Evolutionary conservation across 2,329 filamentous ascomycete genomes (phyloP).

Genomic region (Ophiosphaerella korrae): DNA sequence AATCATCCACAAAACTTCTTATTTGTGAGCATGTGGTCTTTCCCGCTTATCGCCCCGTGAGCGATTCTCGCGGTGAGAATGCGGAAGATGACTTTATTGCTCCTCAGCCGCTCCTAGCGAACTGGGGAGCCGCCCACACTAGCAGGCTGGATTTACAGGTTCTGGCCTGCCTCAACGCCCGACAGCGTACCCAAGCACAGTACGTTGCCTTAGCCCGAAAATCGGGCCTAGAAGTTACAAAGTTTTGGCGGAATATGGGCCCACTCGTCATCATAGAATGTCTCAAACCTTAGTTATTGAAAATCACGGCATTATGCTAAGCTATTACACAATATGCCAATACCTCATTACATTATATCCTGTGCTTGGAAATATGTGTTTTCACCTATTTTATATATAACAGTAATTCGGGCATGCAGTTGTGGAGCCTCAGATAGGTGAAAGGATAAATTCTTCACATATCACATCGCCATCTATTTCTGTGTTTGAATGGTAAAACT

Average conservation of each 20-base stretch:
- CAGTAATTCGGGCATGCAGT: too few relatives aligned
- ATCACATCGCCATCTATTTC: too few relatives aligned
- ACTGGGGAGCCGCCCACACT: slow-evolving; percentile 1
- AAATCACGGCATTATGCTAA: too few relatives aligned
- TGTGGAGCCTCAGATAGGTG: too few relatives aligned
- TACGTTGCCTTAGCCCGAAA: not conserved
- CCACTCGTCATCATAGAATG: slow-evolving; percentile 1
- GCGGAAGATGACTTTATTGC: not conserved
- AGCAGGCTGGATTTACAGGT: slow-evolving; percentile 1
- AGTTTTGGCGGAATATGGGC: slow-evolving; percentile 1
- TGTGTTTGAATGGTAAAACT: too few relatives aligned
- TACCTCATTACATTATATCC: too few relatives aligned
- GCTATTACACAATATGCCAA: too few relatives aligned
- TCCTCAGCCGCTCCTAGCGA: not conserved
- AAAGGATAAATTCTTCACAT: too few relatives aligned
- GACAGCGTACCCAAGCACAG: not conserved
- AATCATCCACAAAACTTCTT: not conserved
- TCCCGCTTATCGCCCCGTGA: not conserved
- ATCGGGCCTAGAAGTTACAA: not conserved
- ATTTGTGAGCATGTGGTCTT: slow-evolving; percentile 1
- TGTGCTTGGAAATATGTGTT: too few relatives aligned
- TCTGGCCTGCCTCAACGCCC: not conserved
- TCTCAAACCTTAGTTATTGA: slow-evolving; percentile 39
- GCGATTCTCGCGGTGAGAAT: not conserved
- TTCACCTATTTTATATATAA: too few relatives aligned